These are phyloP conservation scores for Spiromastix sp. DNA, from an alignment of 2,329 filamentous ascomycete species.

Conservation along the genomic window DNA sequence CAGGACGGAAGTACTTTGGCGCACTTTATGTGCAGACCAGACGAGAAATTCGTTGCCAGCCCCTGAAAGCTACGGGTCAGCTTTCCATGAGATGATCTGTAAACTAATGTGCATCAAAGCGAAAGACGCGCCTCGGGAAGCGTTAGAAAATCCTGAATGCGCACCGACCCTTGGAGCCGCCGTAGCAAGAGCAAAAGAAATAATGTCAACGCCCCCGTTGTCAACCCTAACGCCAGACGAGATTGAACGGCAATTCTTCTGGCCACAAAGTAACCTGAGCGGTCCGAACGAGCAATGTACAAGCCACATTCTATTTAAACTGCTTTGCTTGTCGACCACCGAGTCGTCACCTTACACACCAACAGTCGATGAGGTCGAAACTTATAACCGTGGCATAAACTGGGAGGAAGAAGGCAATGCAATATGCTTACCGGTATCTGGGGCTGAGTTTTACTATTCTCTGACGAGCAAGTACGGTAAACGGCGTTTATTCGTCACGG, in stretches of 20 bases:
- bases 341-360: slow-evolving; percentile 4
- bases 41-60: slow-evolving; percentile 3
- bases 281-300: not conserved
- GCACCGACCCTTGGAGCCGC: slow-evolving; percentile 1
- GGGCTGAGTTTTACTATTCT: slow-evolving; percentile 2
- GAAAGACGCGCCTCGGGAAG: slow-evolving; percentile 1
- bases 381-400: not conserved
- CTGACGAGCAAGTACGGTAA: slow-evolving; percentile 6
- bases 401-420: slow-evolving; percentile 1
- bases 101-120: slow-evolving; percentile 7
- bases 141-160: slow-evolving; percentile 1
- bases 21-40: slow-evolving; percentile 9
- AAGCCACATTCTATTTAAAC: slow-evolving; percentile 2
- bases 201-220: slow-evolving; percentile 3
- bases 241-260: slow-evolving; percentile 1
- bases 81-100: slow-evolving; percentile 8
- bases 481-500: slow-evolving; percentile 8
- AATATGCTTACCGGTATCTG: slow-evolving; percentile 1
- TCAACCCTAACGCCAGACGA: not conserved
- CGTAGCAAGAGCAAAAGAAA: not conserved
- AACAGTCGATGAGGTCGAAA: slow-evolving; percentile 3
- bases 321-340: slow-evolving; percentile 2
- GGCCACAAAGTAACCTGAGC: slow-evolving; percentile 1
- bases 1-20: slow-evolving; percentile 10
- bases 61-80: slow-evolving; percentile 4